Conservation (phyloP, 176 grass and related monocot species). For the Puccinellia tenuiflora region DNA sequence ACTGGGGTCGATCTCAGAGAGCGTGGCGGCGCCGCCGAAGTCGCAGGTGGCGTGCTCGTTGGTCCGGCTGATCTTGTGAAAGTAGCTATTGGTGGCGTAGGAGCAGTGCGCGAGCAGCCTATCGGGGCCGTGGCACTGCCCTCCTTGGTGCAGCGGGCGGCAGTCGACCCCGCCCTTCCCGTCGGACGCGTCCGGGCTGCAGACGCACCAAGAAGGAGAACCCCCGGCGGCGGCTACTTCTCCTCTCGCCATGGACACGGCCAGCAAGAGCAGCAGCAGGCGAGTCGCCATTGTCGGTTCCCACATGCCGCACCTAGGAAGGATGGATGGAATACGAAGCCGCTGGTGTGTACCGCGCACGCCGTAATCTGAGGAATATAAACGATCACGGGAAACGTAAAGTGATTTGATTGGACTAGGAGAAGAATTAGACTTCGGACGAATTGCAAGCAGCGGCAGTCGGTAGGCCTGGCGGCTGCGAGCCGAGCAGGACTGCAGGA, state of each 20-base stretch:
- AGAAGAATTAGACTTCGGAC: no score
- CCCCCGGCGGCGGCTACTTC: slow-evolving; percentile 7
- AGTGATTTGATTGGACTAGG: no score
- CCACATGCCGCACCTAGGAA: neutral
- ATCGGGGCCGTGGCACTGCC: slow-evolving; percentile 35
- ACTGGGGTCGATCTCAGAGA: slow-evolving; percentile 72
- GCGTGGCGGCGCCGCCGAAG: slow-evolving; percentile 50
- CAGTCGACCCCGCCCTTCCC: slow-evolving; percentile 51
- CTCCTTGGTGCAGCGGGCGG: slow-evolving; percentile 24
- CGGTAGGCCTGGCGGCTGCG: no score
- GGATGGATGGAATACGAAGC: no score
- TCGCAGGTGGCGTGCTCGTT: slow-evolving; percentile 56
- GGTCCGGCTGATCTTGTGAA: slow-evolving; percentile 38
- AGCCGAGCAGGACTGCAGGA: no score
- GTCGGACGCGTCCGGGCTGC: slow-evolving; percentile 2
- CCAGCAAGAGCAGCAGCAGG: slow-evolving; percentile 12
- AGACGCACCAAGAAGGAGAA: neutral
- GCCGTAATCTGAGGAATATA: neutral
- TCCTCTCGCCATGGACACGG: neutral
- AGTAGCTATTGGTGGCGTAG: slow-evolving; percentile 76
- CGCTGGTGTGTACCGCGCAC: neutral
- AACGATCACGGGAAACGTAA: no score
- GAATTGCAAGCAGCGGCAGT: no score
- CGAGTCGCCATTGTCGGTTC: slow-evolving; percentile 2
- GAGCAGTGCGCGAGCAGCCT: slow-evolving; percentile 45